Evolutionary conservation across 148 eudicot genomes (phyloP).

Genomic region (Fagopyrum homotropicum): DNA sequence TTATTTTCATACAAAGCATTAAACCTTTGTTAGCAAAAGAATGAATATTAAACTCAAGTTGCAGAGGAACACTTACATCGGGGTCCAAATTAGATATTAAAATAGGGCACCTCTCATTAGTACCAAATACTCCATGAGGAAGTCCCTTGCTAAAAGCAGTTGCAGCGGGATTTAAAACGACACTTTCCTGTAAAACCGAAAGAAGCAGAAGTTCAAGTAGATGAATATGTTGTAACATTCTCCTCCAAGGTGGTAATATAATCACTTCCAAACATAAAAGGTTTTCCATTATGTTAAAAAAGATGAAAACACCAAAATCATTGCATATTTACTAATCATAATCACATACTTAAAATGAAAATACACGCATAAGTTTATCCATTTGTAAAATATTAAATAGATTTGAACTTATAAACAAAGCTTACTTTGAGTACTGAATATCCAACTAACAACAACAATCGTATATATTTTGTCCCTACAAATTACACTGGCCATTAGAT

Average conservation of each 20-base stretch:
- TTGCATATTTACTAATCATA: background rate
- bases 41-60: background rate
- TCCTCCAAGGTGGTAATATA: slow-evolving; percentile 1
- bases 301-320: background rate
- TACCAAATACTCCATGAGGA: slow-evolving; percentile 88
- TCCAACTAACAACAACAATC: slow-evolving; percentile 38
- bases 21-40: background rate
- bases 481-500: background rate
- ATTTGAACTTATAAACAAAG: background rate
- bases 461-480: slow-evolving; percentile 32
- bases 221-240: background rate
- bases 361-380: slow-evolving; percentile 9
- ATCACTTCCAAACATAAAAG: background rate
- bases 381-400: background rate
- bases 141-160: slow-evolving; percentile 82
- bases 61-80: slow-evolving; percentile 43
- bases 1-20: background rate
- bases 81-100: slow-evolving; percentile 82
- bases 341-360: slow-evolving; percentile 19
- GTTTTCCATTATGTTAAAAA: background rate
- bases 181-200: background rate
- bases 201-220: background rate
- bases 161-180: slow-evolving; percentile 26
- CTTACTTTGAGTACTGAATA: slow-evolving; percentile 38
- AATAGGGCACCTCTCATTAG: slow-evolving; percentile 85